A percentile compares a stretch with the other conserved stretches of the same genome.
Conservation (phyloP, 345 rosid genomes). For the Leavenworthia alabamica region DNA sequence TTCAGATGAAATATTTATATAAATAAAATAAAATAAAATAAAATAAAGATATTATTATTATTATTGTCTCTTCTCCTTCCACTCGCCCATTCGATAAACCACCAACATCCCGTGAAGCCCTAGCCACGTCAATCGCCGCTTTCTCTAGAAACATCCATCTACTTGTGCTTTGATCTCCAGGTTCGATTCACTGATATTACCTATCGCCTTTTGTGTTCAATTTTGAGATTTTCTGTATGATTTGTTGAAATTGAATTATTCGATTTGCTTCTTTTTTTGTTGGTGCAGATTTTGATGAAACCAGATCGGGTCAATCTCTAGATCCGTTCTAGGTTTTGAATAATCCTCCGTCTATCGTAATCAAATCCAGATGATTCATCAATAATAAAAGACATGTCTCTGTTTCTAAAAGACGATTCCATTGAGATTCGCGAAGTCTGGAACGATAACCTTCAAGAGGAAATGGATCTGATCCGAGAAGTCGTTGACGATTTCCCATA, state of each 20-base stretch:
- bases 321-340: slow-evolving; percentile 28
- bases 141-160: not conserved
- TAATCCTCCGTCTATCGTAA: not conserved
- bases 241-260: not conserved
- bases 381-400: slow-evolving; percentile 44
- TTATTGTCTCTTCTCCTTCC: slow-evolving; percentile 4
- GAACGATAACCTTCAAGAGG: slow-evolving; percentile 58
- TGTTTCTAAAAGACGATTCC: slow-evolving; percentile 60
- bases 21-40: too few species aligned
- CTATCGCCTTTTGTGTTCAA: not conserved
- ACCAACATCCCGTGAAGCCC: slow-evolving; percentile 22
- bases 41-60: too few species aligned
- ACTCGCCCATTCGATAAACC: not conserved
- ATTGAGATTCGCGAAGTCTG: slow-evolving; percentile 85
- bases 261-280: not conserved
- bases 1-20: too few species aligned
- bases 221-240: not conserved
- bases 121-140: slow-evolving; percentile 14
- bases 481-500: slow-evolving; percentile 68
- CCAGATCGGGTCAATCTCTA: slow-evolving; percentile 27
- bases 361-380: not conserved
- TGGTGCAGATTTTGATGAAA: slow-evolving; percentile 23
- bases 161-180: not conserved
- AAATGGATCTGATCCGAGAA: slow-evolving; percentile 55
- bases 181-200: slow-evolving; percentile 5